Conservation (phyloP, 345 rosid genomes). For the Eucalyptus cloeziana region DNA sequence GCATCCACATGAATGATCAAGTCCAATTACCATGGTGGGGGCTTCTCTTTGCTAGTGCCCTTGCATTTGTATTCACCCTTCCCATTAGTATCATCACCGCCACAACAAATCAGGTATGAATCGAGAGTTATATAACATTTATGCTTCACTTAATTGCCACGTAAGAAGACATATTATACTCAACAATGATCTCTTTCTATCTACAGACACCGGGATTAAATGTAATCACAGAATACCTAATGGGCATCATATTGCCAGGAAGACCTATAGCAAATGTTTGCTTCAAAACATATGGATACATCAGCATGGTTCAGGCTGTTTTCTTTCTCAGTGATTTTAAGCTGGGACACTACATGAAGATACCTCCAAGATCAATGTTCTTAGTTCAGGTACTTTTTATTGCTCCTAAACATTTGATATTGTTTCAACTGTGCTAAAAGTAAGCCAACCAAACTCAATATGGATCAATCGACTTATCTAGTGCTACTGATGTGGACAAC, state of each 20-base stretch:
- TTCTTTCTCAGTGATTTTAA: conserved; percentile 90
- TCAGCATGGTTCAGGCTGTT: conserved; percentile 89
- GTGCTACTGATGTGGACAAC: background rate
- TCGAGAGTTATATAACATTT: background rate
- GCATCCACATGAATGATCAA: conserved; percentile 58
- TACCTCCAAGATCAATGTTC: conserved; percentile 93
- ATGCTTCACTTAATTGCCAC: background rate
- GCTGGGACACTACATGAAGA: conserved; percentile 96
- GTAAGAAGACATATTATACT: background rate
- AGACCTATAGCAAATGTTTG: conserved; percentile 92
- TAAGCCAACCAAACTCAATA: background rate
- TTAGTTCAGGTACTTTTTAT: conserved; percentile 56
- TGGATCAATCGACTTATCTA: background rate
- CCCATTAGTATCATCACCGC: conserved; percentile 87
- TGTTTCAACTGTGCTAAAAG: background rate
- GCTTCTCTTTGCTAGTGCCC: conserved; percentile 55
- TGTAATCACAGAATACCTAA: conserved; percentile 80
- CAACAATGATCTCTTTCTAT: background rate
- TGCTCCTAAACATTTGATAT: background rate
- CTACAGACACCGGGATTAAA: conserved; percentile 80
- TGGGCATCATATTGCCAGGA: conserved; percentile 84
- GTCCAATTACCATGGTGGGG: conserved; percentile 99
- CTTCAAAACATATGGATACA: conserved; percentile 84
- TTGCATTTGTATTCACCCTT: conserved; percentile 80
- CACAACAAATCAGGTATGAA: conserved; percentile 74